These are phyloP conservation scores for Botrytis medusae DNA, from an alignment of 2,329 filamentous ascomycete species.

Conservation along the genomic window DNA sequence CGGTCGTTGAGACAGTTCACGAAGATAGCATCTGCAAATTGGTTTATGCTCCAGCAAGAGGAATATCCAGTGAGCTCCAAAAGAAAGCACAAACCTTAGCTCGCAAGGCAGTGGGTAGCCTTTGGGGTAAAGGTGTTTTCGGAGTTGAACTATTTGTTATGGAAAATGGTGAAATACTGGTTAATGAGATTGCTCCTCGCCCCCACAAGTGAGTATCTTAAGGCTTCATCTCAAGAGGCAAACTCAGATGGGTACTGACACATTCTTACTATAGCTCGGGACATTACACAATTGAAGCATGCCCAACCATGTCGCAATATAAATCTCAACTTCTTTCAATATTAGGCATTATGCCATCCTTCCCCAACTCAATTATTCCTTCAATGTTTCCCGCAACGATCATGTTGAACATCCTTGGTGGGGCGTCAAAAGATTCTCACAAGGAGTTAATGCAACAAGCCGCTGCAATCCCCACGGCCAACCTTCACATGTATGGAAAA, in stretches of 20 bases:
- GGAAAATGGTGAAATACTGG: conserved; percentile 65
- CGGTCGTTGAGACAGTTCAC: conserved; percentile 90
- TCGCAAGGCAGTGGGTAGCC: conserved; percentile 71
- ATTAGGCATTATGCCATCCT: conserved; percentile 52
- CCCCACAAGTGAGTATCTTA: conserved; percentile 28
- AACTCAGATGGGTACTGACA: conserved; percentile 39
- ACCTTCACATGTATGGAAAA: conserved; percentile 90
- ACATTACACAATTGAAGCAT: conserved; percentile 92
- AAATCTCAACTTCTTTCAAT: conserved; percentile 81
- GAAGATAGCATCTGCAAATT: conserved; percentile 95
- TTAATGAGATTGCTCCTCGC: conserved; percentile 50
- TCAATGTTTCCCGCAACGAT: conserved; percentile 50
- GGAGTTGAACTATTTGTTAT: conserved; percentile 95
- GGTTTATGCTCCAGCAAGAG: conserved; percentile 80
- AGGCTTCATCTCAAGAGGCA: not conserved
- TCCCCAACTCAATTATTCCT: conserved; percentile 41
- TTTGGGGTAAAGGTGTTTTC: conserved; percentile 89
- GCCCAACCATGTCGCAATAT: conserved; percentile 83
- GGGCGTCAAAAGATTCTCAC: conserved; percentile 64
- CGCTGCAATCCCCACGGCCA: conserved; percentile 56
- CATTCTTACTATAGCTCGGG: conserved; percentile 70
- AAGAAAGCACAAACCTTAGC: conserved; percentile 73
- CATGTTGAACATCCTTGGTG: conserved; percentile 81
- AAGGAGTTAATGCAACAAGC: conserved; percentile 53
- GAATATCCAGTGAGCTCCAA: conserved; percentile 60